Evolutionary conservation across 352 stramenopile species (phyloP).

Genomic region (Pythium pyrilobum): DNA sequence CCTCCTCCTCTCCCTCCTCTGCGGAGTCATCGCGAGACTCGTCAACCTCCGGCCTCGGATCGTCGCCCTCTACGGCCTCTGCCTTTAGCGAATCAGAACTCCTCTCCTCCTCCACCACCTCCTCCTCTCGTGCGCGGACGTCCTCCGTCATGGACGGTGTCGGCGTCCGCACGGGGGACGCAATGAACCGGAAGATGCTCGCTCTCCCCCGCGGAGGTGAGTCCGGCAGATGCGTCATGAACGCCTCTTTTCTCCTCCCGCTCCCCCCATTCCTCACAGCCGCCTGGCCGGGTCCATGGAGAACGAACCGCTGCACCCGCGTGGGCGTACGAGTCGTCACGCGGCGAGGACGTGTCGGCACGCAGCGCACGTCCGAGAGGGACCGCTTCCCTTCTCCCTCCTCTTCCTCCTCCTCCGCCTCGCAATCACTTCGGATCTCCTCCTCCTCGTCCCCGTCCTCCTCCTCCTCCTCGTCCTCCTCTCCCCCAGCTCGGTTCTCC

Average conservation of each 20-base stretch:
- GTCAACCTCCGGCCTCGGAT: constrained; percentile 10
- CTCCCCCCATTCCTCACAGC: background rate
- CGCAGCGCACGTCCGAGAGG: background rate
- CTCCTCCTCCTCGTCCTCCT: background rate
- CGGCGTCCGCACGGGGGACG: background rate
- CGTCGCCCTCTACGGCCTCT: background rate
- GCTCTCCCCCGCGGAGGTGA: constrained; percentile 30
- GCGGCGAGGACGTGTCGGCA: constrained; percentile 3
- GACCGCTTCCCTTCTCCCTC: too few relatives aligned
- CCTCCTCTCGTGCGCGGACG: background rate
- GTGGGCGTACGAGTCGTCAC: background rate
- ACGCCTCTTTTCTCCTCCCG: constrained; percentile 8
- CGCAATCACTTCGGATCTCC: background rate
- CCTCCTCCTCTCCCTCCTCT: background rate
- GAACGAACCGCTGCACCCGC: constrained; percentile 13
- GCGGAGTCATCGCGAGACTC: background rate
- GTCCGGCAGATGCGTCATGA: constrained; percentile 50
- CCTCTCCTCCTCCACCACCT: background rate
- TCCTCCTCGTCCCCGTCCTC: background rate
- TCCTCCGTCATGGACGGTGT: background rate
- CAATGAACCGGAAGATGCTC: constrained; percentile 8
- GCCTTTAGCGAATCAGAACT: background rate
- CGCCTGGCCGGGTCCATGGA: constrained; percentile 5
- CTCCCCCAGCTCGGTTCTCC: too few relatives aligned
- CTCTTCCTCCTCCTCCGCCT: background rate